Conservation (phyloP, 2,329 filamentous ascomycete genomes). For the Fusarium sacchari region DNA sequence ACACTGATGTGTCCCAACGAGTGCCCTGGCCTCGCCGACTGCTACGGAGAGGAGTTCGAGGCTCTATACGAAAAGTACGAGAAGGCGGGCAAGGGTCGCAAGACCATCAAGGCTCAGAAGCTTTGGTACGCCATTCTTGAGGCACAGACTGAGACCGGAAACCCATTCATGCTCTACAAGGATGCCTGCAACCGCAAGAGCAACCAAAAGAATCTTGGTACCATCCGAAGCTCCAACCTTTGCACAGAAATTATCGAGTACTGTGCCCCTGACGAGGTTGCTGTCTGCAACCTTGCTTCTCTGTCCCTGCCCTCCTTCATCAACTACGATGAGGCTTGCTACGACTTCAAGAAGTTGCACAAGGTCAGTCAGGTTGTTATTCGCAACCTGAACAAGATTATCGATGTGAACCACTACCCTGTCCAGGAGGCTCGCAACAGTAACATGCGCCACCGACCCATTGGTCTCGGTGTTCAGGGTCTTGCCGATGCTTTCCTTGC, state of each 20-base stretch:
- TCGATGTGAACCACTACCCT: slow-evolving; percentile 99
- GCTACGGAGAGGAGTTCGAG: slow-evolving; percentile 98
- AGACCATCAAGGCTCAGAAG: slow-evolving; percentile 97
- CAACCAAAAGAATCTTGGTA: slow-evolving; percentile 99
- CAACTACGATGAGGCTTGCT: slow-evolving; percentile 83
- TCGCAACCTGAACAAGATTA: slow-evolving; percentile 97
- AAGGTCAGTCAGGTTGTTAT: slow-evolving; percentile 93
- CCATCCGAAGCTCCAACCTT: slow-evolving; percentile 97
- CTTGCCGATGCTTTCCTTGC: slow-evolving; percentile 98
- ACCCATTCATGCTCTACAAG: slow-evolving; percentile 99
- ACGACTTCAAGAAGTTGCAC: slow-evolving; percentile 97
- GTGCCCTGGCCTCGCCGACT: slow-evolving; percentile 92
- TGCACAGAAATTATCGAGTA: slow-evolving; percentile 99
- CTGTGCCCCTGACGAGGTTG: slow-evolving; percentile 95
- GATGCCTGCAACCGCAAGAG: slow-evolving; percentile 98
- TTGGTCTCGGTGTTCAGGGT: slow-evolving; percentile 96
- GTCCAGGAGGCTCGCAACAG: slow-evolving; percentile 92
- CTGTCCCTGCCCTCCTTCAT: slow-evolving; percentile 91
- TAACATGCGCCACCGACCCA: slow-evolving; percentile 96
- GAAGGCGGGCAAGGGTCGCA: slow-evolving; percentile 84
- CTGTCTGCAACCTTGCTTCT: slow-evolving; percentile 97
- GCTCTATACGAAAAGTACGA: slow-evolving; percentile 95
- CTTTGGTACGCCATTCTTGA: slow-evolving; percentile 99
- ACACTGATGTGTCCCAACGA: slow-evolving; percentile 99
- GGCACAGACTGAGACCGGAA: slow-evolving; percentile 98